These are phyloP conservation scores for Hypoxylon fragiforme DNA, from an alignment of 495 filamentous ascomycete species.

Conservation along the genomic window DNA sequence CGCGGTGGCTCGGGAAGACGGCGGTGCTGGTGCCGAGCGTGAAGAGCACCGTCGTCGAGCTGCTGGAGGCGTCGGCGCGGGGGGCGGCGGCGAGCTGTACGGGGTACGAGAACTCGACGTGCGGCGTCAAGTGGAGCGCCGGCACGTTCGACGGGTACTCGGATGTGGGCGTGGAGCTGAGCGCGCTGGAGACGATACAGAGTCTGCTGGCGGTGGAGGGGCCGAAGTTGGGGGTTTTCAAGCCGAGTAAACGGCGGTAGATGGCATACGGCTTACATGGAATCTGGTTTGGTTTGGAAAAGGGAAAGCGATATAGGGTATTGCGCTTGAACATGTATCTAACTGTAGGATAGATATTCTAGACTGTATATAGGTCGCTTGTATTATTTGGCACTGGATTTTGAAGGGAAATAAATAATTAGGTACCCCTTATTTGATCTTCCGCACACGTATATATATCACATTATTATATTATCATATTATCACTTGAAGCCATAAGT, in stretches of 20 bases:
- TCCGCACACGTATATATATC: too few relatives aligned
- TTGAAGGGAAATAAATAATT: too few relatives aligned
- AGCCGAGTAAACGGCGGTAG: too few relatives aligned
- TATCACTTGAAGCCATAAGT: too few relatives aligned
- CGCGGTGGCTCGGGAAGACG: constrained; percentile 71
- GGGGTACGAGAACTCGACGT: constrained; percentile 60
- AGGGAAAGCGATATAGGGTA: too few relatives aligned
- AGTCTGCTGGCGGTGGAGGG: constrained; percentile 45
- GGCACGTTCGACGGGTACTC: constrained; percentile 60
- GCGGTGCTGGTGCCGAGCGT: constrained; percentile 69
- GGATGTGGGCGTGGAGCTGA: constrained; percentile 64
- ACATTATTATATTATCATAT: too few relatives aligned
- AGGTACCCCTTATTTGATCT: too few relatives aligned
- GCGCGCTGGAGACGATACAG: constrained; percentile 61
- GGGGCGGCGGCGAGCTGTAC: constrained; percentile 66
- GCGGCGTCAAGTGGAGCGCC: constrained; percentile 70
- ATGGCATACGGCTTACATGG: not conserved
- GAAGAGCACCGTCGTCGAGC: constrained; percentile 51
- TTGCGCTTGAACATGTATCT: too few relatives aligned
- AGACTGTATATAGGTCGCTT: too few relatives aligned
- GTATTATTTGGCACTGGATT: too few relatives aligned
- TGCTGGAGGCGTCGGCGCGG: constrained; percentile 59
- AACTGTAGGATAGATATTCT: too few relatives aligned
- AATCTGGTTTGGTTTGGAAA: too few relatives aligned
- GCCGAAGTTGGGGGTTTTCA: constrained; percentile 25